These are phyloP conservation scores for Amauroascus niger DNA, from an alignment of 2,329 filamentous ascomycete genomes.

Conservation along the genomic window DNA sequence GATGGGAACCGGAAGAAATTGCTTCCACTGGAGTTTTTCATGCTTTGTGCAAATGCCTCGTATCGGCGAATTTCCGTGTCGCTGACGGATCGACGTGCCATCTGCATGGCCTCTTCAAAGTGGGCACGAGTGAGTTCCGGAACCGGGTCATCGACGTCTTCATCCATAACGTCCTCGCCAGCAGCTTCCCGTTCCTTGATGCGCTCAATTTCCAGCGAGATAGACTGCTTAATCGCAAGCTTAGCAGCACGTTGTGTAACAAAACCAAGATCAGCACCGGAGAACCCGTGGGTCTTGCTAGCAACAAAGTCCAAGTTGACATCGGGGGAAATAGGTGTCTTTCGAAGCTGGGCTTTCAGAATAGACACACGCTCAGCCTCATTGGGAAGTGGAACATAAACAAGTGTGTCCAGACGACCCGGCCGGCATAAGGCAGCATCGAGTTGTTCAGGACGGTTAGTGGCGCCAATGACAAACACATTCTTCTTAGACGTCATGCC, in stretches of 20 bases:
- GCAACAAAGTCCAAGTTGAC: conserved; percentile 88
- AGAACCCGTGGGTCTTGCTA: conserved; percentile 96
- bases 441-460: conserved; percentile 96
- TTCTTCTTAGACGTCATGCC: conserved; percentile 99
- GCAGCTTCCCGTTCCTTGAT: conserved; percentile 79
- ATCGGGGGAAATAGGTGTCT: conserved; percentile 83
- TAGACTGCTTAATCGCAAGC: conserved; percentile 97
- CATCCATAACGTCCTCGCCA: conserved; percentile 68
- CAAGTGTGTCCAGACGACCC: conserved; percentile 94
- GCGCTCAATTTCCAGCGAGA: conserved; percentile 77
- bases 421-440: conserved; percentile 97
- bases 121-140: conserved; percentile 92
- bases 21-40: conserved; percentile 95
- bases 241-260: conserved; percentile 98
- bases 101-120: conserved; percentile 98
- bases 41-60: conserved; percentile 95
- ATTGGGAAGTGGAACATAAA: conserved; percentile 95
- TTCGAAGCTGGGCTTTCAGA: conserved; percentile 90
- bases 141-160: conserved; percentile 80
- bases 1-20: conserved; percentile 95
- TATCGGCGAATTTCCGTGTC: conserved; percentile 97
- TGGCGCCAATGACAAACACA: conserved; percentile 97
- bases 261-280: conserved; percentile 97
- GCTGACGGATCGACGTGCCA: conserved; percentile 83
- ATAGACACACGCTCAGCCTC: conserved; percentile 82